Evolutionary conservation across 2,329 filamentous ascomycete species (phyloP), one percentile per base, ranked within the genome.

Genomic region (Colletotrichum lindemuthianum): DNA sequence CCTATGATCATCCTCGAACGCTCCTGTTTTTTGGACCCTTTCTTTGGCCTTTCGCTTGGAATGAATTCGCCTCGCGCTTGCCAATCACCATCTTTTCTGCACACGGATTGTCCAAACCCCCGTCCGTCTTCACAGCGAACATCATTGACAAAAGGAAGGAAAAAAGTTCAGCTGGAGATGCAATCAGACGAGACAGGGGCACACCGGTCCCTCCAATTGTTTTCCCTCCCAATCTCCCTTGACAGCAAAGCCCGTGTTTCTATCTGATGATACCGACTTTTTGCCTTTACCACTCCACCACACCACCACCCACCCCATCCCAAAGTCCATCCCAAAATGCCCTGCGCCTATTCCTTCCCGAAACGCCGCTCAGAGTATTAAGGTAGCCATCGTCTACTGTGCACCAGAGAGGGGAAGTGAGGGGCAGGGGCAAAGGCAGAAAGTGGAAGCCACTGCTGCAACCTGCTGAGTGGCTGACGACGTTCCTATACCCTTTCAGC

Each of bases 361-460:
- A 24, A 24, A 3, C 5, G 24, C 24, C 24, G 24, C 24, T 24
- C 24, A 24, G 24, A 24, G 24, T 24, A 24, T n/a, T n/a, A n/a
- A n/a, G n/a, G n/a, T 4, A 24, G 24, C 24, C 24, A 24, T 24
- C 39, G 39, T 40, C 10, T 10, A 12, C 10, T 12, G 43, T 13
- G 43, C n/a, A 6, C 13, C n/a, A 51, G 40, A 11, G 40, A 39
- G 45, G 33, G 13, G 40, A 8, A 33, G 32, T 47, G 32, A 45
- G 41, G n/a, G 47, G 37, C n/a, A 12, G 15, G 39, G 13, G 24
- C 43, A 10, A 7, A n/a, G 15, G 15, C 16, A 16, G n/a, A 45
- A 16, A n/a, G 43, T 13, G 36, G 32, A 64, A 63, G 60, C 60
- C 60, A 52, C 60, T 48, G 54, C 60, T 43, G 54, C 60, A 59